Evolutionary conservation across 495 filamentous ascomycete species (phyloP).

Genomic region (Annulohypoxylon stygium): DNA sequence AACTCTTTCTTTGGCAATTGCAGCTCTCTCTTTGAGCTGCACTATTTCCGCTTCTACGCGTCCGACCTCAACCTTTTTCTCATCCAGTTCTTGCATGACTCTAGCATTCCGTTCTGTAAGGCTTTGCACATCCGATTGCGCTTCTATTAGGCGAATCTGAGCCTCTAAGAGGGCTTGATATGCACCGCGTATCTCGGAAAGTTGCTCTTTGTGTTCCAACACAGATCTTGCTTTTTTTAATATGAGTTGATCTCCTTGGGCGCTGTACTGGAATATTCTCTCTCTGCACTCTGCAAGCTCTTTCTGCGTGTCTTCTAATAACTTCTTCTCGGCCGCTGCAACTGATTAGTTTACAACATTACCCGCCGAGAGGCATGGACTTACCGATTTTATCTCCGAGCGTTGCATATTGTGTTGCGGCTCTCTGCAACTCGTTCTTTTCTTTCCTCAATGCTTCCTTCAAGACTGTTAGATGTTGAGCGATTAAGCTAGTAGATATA

Average conservation of each 20-base stretch:
- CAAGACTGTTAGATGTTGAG: conserved; percentile 43
- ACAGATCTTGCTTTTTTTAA: conserved; percentile 73
- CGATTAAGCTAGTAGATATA: neutral
- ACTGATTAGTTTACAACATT: conserved; percentile 34
- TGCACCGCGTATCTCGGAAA: conserved; percentile 68
- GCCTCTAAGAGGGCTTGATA: conserved; percentile 75
- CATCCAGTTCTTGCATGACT: conserved; percentile 67
- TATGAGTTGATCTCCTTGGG: conserved; percentile 67
- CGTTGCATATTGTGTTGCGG: conserved; percentile 69
- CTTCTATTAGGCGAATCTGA: conserved; percentile 80
- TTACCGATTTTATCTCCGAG: conserved; percentile 79
- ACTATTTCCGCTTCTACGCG: conserved; percentile 39
- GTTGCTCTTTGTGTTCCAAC: conserved; percentile 69
- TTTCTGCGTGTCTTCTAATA: conserved; percentile 57
- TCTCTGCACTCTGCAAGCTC: conserved; percentile 52
- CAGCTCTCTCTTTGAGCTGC: conserved; percentile 50
- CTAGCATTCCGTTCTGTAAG: conserved; percentile 72
- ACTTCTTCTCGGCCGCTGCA: conserved; percentile 67
- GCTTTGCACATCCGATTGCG: conserved; percentile 77
- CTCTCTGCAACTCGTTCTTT: conserved; percentile 70
- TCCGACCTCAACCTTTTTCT: conserved; percentile 45
- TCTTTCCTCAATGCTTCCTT: conserved; percentile 52
- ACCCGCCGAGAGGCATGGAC: conserved; percentile 33
- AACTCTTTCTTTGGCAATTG: conserved; percentile 48
- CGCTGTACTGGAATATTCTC: conserved; percentile 56